Conservation (phyloP, 2,329 filamentous ascomycete species). For the Tolypocladium cylindrosporum region DNA sequence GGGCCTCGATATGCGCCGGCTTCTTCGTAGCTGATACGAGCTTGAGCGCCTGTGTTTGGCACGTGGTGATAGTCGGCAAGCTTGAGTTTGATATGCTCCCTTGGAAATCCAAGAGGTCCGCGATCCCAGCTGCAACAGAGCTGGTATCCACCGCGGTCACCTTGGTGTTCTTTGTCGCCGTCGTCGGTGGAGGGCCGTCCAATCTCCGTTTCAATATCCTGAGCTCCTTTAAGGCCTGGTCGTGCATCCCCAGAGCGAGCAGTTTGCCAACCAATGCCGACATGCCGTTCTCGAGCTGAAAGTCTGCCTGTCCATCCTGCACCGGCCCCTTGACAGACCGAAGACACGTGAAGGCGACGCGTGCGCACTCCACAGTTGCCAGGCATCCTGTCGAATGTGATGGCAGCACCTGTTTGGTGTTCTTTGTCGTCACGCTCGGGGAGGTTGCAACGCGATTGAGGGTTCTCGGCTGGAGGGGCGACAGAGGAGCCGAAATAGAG, state of each 20-base stretch:
- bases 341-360: constrained; percentile 56
- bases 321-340: constrained; percentile 45
- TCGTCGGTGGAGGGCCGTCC: constrained; percentile 25
- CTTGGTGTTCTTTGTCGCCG: constrained; percentile 21
- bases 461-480: constrained; percentile 50
- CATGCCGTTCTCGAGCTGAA: constrained; percentile 67
- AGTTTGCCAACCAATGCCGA: constrained; percentile 59
- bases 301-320: constrained; percentile 43
- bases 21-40: constrained; percentile 52
- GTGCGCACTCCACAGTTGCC: constrained; percentile 57
- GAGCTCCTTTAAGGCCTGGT: constrained; percentile 61
- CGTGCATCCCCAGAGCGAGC: constrained; percentile 52
- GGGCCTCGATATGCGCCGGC: constrained; percentile 46
- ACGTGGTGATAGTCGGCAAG: constrained; percentile 46
- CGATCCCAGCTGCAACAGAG: constrained; percentile 26
- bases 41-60: constrained; percentile 56
- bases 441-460: constrained; percentile 51
- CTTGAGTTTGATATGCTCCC: constrained; percentile 30
- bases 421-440: constrained; percentile 27
- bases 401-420: constrained; percentile 15
- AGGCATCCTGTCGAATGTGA: constrained; percentile 35
- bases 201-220: constrained; percentile 54
- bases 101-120: constrained; percentile 55
- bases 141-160: constrained; percentile 17
- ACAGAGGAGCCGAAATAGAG: constrained; percentile 48